Conservation (phyloP, 495 filamentous ascomycete genomes). For the Talaromyces adpressus region DNA sequence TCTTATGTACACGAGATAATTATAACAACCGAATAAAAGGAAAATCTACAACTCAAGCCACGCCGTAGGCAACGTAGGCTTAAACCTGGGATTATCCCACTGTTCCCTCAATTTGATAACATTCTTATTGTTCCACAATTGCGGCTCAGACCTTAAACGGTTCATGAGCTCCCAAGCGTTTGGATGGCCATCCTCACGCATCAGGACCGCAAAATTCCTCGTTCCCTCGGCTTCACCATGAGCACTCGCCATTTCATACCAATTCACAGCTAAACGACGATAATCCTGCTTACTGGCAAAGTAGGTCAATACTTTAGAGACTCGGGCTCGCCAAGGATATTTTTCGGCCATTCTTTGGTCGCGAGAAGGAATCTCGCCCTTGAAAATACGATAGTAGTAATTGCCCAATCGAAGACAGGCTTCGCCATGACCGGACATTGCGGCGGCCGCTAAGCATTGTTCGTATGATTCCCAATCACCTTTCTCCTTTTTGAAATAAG, state of each 20-base stretch:
- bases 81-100: neutral
- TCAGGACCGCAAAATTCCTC: constrained; percentile 19
- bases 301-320: neutral
- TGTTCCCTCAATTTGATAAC: neutral
- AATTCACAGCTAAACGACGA: constrained; percentile 21
- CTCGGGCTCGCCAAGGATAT: neutral
- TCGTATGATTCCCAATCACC: constrained; percentile 25
- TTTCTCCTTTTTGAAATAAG: constrained; percentile 16
- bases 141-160: neutral
- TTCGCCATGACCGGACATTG: constrained; percentile 15
- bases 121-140: neutral
- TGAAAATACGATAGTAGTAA: constrained; percentile 29
- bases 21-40: neutral
- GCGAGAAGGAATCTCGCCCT: constrained; percentile 18
- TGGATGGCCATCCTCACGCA: constrained; percentile 16
- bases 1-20: neutral
- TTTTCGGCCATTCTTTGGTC: constrained; percentile 12
- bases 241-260: constrained; percentile 21
- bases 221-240: constrained; percentile 9
- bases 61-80: neutral
- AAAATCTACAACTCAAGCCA: constrained; percentile 2
- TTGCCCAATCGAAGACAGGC: constrained; percentile 31
- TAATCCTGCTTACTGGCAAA: constrained; percentile 15
- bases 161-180: neutral
- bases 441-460: constrained; percentile 29